A percentile compares a stretch with the other conserved stretches of the same genome.
phyloP scores from a whole-genome alignment of 179 eudicot genomes.

The Corrigiola litoralis region DNA sequence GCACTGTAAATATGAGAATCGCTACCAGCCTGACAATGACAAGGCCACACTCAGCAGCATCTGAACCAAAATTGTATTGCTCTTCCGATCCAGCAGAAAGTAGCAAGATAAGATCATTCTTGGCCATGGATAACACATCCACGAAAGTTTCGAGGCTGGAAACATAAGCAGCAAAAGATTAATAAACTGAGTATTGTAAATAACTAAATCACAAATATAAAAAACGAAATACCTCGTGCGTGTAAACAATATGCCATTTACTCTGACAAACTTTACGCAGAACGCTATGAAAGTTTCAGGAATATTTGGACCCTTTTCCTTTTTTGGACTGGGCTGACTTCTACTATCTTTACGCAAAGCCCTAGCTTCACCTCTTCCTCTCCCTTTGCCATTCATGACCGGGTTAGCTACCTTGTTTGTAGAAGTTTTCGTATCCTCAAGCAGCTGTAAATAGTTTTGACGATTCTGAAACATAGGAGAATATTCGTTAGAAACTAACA shows the following conservation, averaged over 20 bases:
- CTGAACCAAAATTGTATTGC: constrained; percentile 71
- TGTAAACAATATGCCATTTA: constrained; percentile 89
- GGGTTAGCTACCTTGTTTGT: constrained; percentile 33
- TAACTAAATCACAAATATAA: not conserved
- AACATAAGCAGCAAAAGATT: constrained; percentile 18
- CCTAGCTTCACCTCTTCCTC: constrained; percentile 63
- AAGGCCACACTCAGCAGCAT: constrained; percentile 70
- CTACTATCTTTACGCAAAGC: constrained; percentile 39
- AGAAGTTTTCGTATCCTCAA: constrained; percentile 48
- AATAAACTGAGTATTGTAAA: not conserved
- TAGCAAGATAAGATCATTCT: constrained; percentile 56
- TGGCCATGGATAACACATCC: constrained; percentile 54
- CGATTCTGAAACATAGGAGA: constrained; percentile 63
- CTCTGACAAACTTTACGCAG: constrained; percentile 61
- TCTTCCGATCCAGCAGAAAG: constrained; percentile 67
- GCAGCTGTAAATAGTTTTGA: constrained; percentile 56
- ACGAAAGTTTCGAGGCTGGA: constrained; percentile 86
- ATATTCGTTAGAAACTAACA: not conserved
- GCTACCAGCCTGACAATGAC: constrained; percentile 68
- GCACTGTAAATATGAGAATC: constrained; percentile 73
- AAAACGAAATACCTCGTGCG: constrained; percentile 70
- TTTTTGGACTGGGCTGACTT: constrained; percentile 39
- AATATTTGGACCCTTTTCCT: constrained; percentile 40
- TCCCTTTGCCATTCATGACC: constrained; percentile 51
- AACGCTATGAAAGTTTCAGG: constrained; percentile 54